These are phyloP conservation scores for Stagonosporopsis tanaceti DNA, from an alignment of 2,329 filamentous ascomycete genomes.

Conservation along the genomic window DNA sequence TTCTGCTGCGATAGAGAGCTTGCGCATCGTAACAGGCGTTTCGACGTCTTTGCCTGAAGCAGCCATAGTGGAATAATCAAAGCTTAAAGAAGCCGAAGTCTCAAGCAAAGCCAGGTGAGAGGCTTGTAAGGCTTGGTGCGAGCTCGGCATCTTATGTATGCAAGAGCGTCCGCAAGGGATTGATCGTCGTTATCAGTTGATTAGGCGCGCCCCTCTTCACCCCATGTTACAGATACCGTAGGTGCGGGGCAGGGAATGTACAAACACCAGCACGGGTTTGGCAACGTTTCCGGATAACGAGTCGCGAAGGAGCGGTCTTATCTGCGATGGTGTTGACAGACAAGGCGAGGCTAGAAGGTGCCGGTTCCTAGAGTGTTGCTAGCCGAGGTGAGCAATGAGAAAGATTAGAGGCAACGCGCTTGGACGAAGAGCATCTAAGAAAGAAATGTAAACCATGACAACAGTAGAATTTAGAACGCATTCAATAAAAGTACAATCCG, in stretches of 20 bases:
- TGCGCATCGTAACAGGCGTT: constrained; percentile 10
- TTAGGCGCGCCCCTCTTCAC: constrained; percentile 12
- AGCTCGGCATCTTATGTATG: constrained; percentile 16
- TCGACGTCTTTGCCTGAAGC: constrained; percentile 7
- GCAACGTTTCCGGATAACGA: constrained; percentile 9
- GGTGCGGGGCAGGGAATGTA: constrained; percentile 11
- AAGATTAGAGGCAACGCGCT: neutral
- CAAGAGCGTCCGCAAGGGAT: neutral
- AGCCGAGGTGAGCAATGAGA: neutral
- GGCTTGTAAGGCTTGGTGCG: constrained; percentile 11
- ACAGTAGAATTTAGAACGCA: neutral
- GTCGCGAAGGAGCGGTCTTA: constrained; percentile 1
- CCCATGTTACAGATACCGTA: constrained; percentile 16
- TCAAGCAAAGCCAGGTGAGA: constrained; percentile 1
- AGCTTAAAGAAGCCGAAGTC: neutral
- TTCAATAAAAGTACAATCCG: neutral
- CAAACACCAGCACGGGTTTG: constrained; percentile 1
- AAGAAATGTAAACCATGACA: neutral
- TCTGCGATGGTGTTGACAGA: neutral
- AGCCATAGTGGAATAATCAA: constrained; percentile 8
- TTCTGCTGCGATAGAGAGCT: constrained; percentile 24
- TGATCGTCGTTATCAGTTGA: constrained; percentile 16
- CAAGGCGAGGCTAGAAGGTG: neutral
- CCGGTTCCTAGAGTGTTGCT: neutral
- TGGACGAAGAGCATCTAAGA: neutral